phyloP scores from a whole-genome alignment of 2,329 filamentous ascomycete genomes.

The Aspergillus sp. region DNA sequence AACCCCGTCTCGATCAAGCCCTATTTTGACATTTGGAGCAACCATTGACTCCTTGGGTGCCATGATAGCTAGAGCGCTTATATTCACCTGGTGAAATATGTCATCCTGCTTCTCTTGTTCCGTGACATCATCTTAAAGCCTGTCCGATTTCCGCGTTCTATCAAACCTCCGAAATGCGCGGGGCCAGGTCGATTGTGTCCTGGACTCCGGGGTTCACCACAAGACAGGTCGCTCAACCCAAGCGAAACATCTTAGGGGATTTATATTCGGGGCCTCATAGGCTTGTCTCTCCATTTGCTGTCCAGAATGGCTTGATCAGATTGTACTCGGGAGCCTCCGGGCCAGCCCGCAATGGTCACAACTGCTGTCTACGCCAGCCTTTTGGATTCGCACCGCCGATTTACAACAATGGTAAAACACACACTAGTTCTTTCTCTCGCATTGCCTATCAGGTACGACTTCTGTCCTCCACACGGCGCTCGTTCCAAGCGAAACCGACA shows the following conservation, averaged over 20 bases:
- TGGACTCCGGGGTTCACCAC: slow-evolving; percentile 25
- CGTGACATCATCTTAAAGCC: slow-evolving; percentile 20
- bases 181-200: slow-evolving; percentile 33
- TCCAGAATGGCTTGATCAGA: slow-evolving; percentile 9
- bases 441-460: slow-evolving; percentile 18
- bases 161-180: slow-evolving; percentile 34
- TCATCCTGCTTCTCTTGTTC: slow-evolving; percentile 16
- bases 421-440: slow-evolving; percentile 9
- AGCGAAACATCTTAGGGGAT: slow-evolving; percentile 12
- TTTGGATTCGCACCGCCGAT: slow-evolving; percentile 9
- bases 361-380: slow-evolving; percentile 9
- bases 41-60: slow-evolving; percentile 6
- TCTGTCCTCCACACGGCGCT: slow-evolving; percentile 21
- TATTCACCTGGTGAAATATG: slow-evolving; percentile 23
- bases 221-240: slow-evolving; percentile 17
- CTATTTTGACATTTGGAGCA: neutral
- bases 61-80: slow-evolving; percentile 12
- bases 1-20: slow-evolving; percentile 1
- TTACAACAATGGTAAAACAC: slow-evolving; percentile 9
- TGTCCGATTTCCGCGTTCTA: slow-evolving; percentile 14
- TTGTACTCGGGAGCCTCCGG: slow-evolving; percentile 19
- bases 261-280: slow-evolving; percentile 10
- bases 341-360: slow-evolving; percentile 14
- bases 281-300: slow-evolving; percentile 1
- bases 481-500: slow-evolving; percentile 20